Conservation (phyloP, 352 stramenopile genomes). For the Phytophthora cactorum region DNA sequence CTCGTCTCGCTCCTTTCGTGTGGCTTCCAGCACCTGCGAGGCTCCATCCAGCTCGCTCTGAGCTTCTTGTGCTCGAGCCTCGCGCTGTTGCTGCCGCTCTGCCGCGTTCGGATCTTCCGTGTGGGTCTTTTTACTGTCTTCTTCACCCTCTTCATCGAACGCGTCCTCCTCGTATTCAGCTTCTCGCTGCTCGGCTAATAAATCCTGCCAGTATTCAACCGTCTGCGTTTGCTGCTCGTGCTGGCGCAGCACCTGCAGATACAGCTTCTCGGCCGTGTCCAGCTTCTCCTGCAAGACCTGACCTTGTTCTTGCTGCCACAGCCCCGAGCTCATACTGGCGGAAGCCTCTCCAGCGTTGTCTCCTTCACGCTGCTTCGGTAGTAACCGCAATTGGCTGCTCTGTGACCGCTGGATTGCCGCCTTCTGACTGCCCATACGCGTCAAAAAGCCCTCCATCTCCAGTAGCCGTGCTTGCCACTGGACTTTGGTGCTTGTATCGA, state of each 20-base stretch:
- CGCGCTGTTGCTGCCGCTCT: constrained; percentile 24
- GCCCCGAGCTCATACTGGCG: constrained; percentile 28
- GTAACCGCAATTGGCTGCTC: constrained; percentile 32
- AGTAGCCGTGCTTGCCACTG: constrained; percentile 53
- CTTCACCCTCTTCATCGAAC: constrained; percentile 36
- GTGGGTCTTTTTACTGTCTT: constrained; percentile 11
- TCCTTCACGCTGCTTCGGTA: constrained; percentile 26
- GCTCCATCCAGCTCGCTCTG: constrained; percentile 42
- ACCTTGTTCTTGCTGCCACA: constrained; percentile 45
- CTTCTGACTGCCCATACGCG: constrained; percentile 24
- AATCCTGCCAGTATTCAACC: constrained; percentile 65
- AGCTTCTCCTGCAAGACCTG: constrained; percentile 67
- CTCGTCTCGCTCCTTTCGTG: constrained; percentile 1
- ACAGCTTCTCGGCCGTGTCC: constrained; percentile 74
- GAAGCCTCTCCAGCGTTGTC: constrained; percentile 4
- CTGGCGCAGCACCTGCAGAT: constrained; percentile 73
- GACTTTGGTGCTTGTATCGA: neutral
- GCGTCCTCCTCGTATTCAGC: constrained; percentile 35
- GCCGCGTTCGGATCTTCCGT: constrained; percentile 12
- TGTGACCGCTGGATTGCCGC: constrained; percentile 11
- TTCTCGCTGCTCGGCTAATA: constrained; percentile 61
- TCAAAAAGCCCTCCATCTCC: constrained; percentile 66
- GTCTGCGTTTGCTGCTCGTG: constrained; percentile 68
- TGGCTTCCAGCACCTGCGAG: constrained; percentile 33
- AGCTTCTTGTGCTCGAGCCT: constrained; percentile 22